phyloP scores from a whole-genome alignment of 2,329 filamentous ascomycete genomes.

The Aspergillus arachidicola region DNA sequence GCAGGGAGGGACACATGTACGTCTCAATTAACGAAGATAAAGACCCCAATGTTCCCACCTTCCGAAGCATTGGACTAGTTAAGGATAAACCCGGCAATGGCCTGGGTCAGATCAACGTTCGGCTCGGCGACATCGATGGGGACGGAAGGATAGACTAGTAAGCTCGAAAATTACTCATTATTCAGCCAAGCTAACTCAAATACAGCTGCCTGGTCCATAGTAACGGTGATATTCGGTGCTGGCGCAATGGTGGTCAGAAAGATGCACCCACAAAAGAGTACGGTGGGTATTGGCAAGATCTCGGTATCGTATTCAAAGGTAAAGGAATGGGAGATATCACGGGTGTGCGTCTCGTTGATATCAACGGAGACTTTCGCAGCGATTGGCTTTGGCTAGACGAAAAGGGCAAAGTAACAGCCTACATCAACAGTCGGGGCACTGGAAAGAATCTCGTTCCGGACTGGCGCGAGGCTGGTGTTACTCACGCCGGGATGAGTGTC shows the following conservation, averaged over 20 bases:
- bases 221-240: background rate
- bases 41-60: background rate
- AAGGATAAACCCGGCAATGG: background rate
- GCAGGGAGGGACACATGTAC: background rate
- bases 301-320: background rate
- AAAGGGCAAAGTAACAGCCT: constrained; percentile 5
- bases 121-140: background rate
- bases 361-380: constrained; percentile 8
- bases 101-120: background rate
- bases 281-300: constrained; percentile 1
- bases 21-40: background rate
- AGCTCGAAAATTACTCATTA: background rate
- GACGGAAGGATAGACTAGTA: constrained; percentile 1
- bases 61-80: background rate
- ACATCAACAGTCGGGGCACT: constrained; percentile 2
- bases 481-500: constrained; percentile 1
- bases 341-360: constrained; percentile 9
- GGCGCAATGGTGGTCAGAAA: background rate
- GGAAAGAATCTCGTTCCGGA: background rate
- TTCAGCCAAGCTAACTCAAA: background rate
- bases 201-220: background rate
- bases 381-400: constrained; percentile 6
- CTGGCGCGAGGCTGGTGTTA: background rate
- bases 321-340: constrained; percentile 6
- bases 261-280: background rate